Evolutionary conservation across 2,329 filamentous ascomycete species (phyloP).

Genomic region (Aspergillus sp.): DNA sequence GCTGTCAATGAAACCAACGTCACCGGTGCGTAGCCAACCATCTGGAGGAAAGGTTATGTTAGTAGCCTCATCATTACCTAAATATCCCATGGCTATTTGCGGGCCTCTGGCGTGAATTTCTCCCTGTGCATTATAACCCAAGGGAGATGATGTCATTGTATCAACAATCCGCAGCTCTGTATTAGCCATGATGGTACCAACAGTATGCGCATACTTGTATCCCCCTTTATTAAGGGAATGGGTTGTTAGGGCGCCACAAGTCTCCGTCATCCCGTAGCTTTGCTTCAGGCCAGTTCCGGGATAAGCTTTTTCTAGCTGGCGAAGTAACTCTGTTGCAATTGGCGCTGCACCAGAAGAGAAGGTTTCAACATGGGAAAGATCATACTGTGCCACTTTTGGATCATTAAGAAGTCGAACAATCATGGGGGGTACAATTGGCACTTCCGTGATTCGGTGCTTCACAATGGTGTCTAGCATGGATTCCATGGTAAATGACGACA

Average conservation of each 20-base stretch:
- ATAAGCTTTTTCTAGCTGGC: conserved; percentile 57
- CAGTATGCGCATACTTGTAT: conserved; percentile 52
- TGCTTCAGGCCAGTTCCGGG: conserved; percentile 64
- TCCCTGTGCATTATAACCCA: conserved; percentile 39
- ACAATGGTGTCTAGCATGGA: conserved; percentile 56
- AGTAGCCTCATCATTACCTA: conserved; percentile 71
- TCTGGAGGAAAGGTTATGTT: conserved; percentile 66
- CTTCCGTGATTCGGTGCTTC: conserved; percentile 56
- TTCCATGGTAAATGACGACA: conserved; percentile 64
- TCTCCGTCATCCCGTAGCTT: conserved; percentile 70
- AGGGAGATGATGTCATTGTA: no score
- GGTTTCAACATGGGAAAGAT: conserved; percentile 56
- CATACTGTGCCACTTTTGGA: conserved; percentile 46
- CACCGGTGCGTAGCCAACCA: conserved; percentile 62
- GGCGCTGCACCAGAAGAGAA: conserved; percentile 65
- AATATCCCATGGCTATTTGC: conserved; percentile 67
- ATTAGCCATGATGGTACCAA: conserved; percentile 55
- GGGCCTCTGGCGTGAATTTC: conserved; percentile 74
- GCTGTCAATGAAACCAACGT: conserved; percentile 60
- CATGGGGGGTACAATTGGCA: conserved; percentile 63
- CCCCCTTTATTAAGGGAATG: neutral
- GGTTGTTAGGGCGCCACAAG: conserved; percentile 39
- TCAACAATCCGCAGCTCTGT: conserved; percentile 62
- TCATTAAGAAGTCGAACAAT: conserved; percentile 63
- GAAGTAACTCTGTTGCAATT: conserved; percentile 58